phyloP scores from a whole-genome alignment of 139 green algal genomes.

The Zygnema circumcarinatum region DNA sequence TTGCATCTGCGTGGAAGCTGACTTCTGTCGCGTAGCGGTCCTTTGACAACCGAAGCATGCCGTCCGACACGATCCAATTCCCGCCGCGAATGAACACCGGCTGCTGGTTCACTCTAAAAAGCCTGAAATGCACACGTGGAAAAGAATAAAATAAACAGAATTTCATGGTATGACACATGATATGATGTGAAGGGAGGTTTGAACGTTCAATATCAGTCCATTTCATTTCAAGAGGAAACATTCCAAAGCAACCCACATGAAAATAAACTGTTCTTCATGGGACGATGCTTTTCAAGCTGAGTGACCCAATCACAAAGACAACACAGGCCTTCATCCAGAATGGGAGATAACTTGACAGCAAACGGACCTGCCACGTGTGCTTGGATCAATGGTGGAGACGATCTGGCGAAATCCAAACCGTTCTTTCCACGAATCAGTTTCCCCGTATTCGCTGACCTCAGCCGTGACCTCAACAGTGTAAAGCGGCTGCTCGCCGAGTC shows the following conservation, averaged over 20 bases:
- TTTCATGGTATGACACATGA: too few species aligned
- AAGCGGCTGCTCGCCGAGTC: conserved; percentile 39
- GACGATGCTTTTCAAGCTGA: too few species aligned
- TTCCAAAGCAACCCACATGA: too few species aligned
- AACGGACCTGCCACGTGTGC: conserved; percentile 24
- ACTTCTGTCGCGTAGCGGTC: conserved; percentile 54
- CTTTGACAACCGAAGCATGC: conserved; percentile 49
- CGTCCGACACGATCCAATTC: conserved; percentile 65
- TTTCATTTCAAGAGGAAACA: too few species aligned
- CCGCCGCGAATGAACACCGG: conserved; percentile 59
- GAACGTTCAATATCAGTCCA: too few species aligned
- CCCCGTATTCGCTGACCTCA: conserved; percentile 21
- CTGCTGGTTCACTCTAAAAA: conserved; percentile 56
- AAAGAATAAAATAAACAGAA: too few species aligned
- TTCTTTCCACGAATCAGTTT: conserved; percentile 32
- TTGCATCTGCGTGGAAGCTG: conserved; percentile 52
- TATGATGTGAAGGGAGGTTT: too few species aligned
- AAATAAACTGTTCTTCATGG: too few species aligned
- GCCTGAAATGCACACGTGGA: conserved; percentile 1
- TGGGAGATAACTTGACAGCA: too few species aligned
- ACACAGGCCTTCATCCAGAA: too few species aligned
- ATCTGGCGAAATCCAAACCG: conserved; percentile 55
- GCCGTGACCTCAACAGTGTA: conserved; percentile 36
- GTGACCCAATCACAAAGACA: too few species aligned
- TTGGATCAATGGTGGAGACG: conserved; percentile 41